Base-by-base conservation (phyloP, 2,329 filamentous ascomycete genomes). In the Fusarium chlamydosporum region DNA sequence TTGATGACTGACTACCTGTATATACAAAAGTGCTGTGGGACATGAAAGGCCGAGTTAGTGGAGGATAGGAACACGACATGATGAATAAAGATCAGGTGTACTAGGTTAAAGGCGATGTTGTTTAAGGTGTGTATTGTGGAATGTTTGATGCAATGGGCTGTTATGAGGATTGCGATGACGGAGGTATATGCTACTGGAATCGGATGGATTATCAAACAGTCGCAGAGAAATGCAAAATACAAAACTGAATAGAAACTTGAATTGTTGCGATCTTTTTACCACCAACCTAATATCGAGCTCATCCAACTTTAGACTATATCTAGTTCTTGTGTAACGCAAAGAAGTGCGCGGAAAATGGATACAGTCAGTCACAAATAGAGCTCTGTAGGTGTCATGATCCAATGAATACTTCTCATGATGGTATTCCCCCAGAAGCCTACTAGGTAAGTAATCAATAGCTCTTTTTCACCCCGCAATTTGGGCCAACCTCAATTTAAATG, bases 41-140 rank as follows among this genome's bases (percentile, higher is more conserved):
- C 52, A 48, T 15, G 40, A 43, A 43, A 27, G 45, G 31, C 35
- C 42, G 50, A 59, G 59, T 45, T 18, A 48, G 27, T 58, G 41
- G 68, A 65, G 45, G 61, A 52, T 71, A 60, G 59, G 57, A 72
- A 73, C 60, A 67, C 54, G 61, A 71, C 70, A 72, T 63, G 71
- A 73, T 52, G 71, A 73, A 67, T 71, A 56, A 62, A 72, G 50
- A 61, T 56, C 52, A 64, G 61, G 48, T 71, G 63, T 68, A 70
- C 52, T 29, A 58, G 43, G 48, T 46, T 34, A 67, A 46, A 42
- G 47, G 5, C 31, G 23, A 42, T 31, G 11, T 15, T 23, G 35
- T 60, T 26, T 31, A 16, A 23, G 18, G 35, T 55, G 41, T 23
- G 20, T 37, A 9, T 31, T 33, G 27, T 48, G 45, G 54, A 27